phyloP scores from a whole-genome alignment of 2,329 filamentous ascomycete genomes.

The Ophiostoma triangulosporum region DNA sequence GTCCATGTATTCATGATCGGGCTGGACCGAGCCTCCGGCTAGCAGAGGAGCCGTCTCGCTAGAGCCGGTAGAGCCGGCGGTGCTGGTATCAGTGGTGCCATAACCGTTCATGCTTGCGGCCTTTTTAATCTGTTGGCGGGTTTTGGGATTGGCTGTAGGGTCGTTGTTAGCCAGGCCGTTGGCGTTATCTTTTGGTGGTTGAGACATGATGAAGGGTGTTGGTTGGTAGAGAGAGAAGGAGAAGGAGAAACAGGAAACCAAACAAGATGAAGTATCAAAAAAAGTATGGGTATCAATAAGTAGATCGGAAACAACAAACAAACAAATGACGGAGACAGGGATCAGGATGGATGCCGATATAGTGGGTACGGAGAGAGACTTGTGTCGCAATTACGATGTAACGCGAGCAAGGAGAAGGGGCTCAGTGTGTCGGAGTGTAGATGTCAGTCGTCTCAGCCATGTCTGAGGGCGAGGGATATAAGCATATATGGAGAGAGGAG shows the following conservation, averaged over 20 bases:
- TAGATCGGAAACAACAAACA: not conserved
- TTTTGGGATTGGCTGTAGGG: constrained; percentile 18
- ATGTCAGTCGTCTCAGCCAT: not conserved
- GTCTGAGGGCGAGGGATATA: not conserved
- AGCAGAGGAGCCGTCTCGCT: constrained; percentile 30
- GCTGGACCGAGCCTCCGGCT: not conserved
- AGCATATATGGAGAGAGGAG: not conserved
- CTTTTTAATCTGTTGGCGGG: constrained; percentile 17
- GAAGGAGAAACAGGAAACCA: not conserved
- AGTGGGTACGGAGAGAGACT: not conserved
- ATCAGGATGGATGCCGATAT: not conserved
- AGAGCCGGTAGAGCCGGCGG: constrained; percentile 2
- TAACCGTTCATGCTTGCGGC: constrained; percentile 4
- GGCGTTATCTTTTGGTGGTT: not conserved
- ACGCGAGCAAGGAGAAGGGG: not conserved
- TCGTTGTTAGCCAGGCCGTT: constrained; percentile 3
- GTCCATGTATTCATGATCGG: not conserved
- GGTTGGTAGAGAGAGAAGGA: not conserved
- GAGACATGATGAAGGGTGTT: constrained; percentile 2
- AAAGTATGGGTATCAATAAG: not conserved
- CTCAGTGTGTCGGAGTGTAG: not conserved
- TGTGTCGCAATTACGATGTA: not conserved
- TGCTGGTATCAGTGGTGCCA: not conserved
- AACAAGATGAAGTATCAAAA: not conserved
- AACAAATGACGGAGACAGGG: not conserved